Conservation (phyloP, 495 filamentous ascomycete genomes). For the Amniculicola lignicola region DNA sequence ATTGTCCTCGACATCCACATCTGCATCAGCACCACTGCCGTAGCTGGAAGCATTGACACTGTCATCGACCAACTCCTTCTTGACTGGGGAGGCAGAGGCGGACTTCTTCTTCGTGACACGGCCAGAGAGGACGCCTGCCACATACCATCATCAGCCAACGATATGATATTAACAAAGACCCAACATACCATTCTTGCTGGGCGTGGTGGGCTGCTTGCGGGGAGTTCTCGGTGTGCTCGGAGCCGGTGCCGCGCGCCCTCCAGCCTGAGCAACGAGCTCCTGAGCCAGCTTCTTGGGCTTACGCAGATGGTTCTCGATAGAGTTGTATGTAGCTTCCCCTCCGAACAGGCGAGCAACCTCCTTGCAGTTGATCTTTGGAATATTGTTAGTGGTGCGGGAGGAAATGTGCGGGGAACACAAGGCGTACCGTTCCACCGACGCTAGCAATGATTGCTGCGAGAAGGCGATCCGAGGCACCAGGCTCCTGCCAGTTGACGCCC, state of each 20-base stretch:
- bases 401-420: background rate
- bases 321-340: slow-evolving; percentile 23
- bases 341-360: slow-evolving; percentile 29
- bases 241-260: background rate
- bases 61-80: slow-evolving; percentile 2
- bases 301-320: slow-evolving; percentile 25
- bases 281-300: slow-evolving; percentile 18
- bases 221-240: background rate
- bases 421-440: slow-evolving; percentile 17
- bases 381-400: background rate
- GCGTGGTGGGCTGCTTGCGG: background rate
- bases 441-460: slow-evolving; percentile 27
- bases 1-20: background rate
- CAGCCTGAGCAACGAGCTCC: slow-evolving; percentile 8
- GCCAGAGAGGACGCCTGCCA: slow-evolving; percentile 17
- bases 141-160: background rate
- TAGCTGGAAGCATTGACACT: background rate
- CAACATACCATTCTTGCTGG: background rate
- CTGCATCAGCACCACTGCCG: background rate
- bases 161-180: background rate
- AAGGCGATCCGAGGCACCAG: slow-evolving; percentile 13
- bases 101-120: slow-evolving; percentile 25
- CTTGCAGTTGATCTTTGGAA: slow-evolving; percentile 24
- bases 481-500: slow-evolving; percentile 28
- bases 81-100: background rate